Evolutionary conservation across 441 rosid genomes (phyloP).

Genomic region (Hura crepitans): DNA sequence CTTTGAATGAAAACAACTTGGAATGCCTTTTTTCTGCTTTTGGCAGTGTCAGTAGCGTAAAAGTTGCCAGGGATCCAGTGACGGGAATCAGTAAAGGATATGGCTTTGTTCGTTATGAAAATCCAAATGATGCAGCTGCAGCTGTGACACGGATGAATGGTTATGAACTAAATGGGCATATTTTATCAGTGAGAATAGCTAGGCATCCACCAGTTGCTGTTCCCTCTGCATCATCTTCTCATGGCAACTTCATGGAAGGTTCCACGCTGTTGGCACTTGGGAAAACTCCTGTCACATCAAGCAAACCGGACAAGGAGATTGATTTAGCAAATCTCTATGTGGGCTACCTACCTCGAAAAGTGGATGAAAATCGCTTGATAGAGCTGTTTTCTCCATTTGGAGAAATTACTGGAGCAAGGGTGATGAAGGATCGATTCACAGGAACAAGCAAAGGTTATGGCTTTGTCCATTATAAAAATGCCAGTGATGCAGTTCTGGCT

Average conservation of each 20-base stretch:
- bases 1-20: neutral
- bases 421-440: neutral
- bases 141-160: conserved; percentile 6
- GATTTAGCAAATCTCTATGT: conserved; percentile 5
- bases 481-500: neutral
- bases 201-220: neutral
- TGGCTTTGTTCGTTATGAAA: conserved; percentile 9
- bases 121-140: neutral
- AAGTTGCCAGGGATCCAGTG: neutral
- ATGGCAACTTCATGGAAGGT: neutral
- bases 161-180: neutral
- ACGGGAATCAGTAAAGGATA: neutral
- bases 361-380: conserved; percentile 4
- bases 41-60: conserved; percentile 5
- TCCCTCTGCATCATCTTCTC: neutral
- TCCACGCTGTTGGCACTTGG: neutral
- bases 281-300: neutral
- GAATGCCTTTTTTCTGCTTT: conserved; percentile 3
- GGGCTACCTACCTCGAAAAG: neutral
- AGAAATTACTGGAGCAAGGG: neutral
- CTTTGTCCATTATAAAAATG: conserved; percentile 7
- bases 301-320: neutral
- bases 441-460: neutral
- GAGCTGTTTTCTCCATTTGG: conserved; percentile 14
- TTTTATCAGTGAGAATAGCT: neutral